A percentile compares a stretch with the other conserved stretches of the same genome.
Evolutionary conservation across 306 rosid species (phyloP).

Genomic region (Malus orientalis): DNA sequence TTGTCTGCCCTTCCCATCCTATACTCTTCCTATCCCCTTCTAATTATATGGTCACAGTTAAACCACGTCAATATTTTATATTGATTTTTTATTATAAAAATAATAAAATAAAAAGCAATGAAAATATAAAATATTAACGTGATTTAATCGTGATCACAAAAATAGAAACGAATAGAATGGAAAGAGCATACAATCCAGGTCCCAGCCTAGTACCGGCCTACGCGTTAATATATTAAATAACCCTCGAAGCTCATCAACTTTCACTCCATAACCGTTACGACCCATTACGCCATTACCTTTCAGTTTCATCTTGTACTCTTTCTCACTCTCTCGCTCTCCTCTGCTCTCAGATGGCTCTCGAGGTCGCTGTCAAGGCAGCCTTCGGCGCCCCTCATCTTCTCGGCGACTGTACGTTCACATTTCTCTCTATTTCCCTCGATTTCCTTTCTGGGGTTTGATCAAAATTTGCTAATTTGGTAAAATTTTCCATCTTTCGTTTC

Average conservation of each 20-base stretch:
- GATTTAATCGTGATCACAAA: too few species aligned
- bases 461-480: neutral
- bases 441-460: conserved; percentile 2
- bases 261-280: neutral
- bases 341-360: conserved; percentile 39
- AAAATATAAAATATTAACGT: too few species aligned
- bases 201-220: neutral
- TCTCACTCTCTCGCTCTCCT: neutral
- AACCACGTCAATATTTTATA: too few species aligned
- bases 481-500: neutral
- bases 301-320: neutral
- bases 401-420: conserved; percentile 61
- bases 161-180: too few species aligned
- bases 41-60: too few species aligned
- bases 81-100: too few species aligned
- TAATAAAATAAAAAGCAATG: too few species aligned
- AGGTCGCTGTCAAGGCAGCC: conserved; percentile 67
- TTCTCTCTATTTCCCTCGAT: neutral
- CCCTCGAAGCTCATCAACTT: too few species aligned
- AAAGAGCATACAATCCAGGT: too few species aligned
- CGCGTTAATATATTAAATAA: neutral
- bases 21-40: too few species aligned
- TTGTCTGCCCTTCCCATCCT: too few species aligned
- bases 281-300: neutral
- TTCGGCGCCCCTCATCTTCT: conserved; percentile 43